These are phyloP conservation scores for Eucalyptus camaldulensis DNA, from an alignment of 345 rosid genomes.

Conservation along the genomic window DNA sequence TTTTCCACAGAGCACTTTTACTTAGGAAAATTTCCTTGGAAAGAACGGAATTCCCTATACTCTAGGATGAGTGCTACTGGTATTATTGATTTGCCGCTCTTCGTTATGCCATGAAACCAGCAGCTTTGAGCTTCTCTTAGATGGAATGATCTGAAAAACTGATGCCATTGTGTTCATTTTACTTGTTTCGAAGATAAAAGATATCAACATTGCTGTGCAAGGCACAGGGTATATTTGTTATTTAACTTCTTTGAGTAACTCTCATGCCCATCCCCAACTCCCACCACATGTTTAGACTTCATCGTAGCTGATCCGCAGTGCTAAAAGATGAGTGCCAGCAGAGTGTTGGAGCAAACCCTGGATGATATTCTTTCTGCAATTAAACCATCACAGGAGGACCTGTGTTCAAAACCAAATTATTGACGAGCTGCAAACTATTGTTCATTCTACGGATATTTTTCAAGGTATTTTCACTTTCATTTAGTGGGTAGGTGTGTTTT, in stretches of 20 bases:
- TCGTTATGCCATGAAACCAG: background rate
- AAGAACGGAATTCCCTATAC: no score
- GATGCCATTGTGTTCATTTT: background rate
- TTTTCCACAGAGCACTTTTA: no score
- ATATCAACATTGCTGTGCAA: background rate
- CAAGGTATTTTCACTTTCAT: background rate
- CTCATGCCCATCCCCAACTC: background rate
- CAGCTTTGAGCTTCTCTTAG: background rate
- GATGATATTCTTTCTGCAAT: background rate
- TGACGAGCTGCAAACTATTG: background rate
- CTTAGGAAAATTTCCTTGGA: no score
- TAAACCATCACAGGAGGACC: background rate
- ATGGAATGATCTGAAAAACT: background rate
- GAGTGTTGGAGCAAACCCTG: no score
- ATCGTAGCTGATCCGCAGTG: background rate
- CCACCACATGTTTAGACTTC: background rate
- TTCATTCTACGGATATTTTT: background rate
- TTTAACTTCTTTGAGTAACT: background rate
- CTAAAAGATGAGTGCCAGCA: background rate
- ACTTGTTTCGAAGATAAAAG: background rate
- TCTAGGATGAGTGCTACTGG: background rate
- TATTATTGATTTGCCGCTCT: background rate
- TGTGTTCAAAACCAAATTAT: background rate
- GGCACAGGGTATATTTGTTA: background rate
- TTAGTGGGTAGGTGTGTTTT: background rate